Evolutionary conservation across 2,329 filamentous ascomycete genomes (phyloP).

Genomic region (Seiridium unicorne): DNA sequence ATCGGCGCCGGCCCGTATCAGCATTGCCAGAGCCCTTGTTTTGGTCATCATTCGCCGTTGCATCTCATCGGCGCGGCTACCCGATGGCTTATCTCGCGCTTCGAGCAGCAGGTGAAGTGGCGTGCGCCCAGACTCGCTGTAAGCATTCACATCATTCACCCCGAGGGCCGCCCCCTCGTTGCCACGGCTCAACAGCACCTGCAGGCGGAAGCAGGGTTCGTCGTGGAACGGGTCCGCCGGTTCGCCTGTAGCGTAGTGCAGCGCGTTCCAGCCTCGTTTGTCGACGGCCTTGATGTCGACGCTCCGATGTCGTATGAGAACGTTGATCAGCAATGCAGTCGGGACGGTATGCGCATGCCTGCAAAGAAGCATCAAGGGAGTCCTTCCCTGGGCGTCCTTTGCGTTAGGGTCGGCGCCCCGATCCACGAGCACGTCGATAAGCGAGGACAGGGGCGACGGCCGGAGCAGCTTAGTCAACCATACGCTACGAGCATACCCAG

Average conservation of each 20-base stretch:
- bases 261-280: constrained; percentile 1
- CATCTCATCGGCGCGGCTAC: background rate
- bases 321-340: background rate
- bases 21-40: background rate
- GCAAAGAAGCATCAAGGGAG: background rate
- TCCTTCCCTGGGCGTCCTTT: constrained; percentile 1
- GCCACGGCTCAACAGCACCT: background rate
- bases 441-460: background rate
- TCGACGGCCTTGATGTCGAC: background rate
- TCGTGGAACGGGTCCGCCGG: background rate
- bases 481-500: background rate
- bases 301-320: background rate
- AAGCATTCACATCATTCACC: constrained; percentile 3
- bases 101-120: constrained; percentile 1
- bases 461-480: background rate
- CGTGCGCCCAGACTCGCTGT: background rate
- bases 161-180: background rate
- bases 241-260: background rate
- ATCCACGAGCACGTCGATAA: background rate
- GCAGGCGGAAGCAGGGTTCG: constrained; percentile 3
- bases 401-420: background rate
- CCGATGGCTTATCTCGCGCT: background rate
- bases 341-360: background rate
- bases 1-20: background rate
- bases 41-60: background rate